These are phyloP conservation scores for Paradendryphiella salina DNA, from an alignment of 2,329 filamentous ascomycete species.

Conservation along the genomic window DNA sequence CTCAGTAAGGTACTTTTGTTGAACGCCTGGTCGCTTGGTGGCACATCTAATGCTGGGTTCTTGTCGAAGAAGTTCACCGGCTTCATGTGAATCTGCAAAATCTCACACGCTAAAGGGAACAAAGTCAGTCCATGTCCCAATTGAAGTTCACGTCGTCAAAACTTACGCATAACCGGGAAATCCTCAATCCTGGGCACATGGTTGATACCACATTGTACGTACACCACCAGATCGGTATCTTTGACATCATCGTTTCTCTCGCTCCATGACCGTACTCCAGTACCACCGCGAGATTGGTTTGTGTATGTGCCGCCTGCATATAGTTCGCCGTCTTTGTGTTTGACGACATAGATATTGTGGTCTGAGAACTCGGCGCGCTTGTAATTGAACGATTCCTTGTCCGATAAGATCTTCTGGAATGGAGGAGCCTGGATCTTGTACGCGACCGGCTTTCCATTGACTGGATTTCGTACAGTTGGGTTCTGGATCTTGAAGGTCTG, in stretches of 20 bases:
- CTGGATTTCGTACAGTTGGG: constrained; percentile 48
- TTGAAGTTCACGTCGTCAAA: too few species aligned
- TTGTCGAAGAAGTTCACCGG: constrained; percentile 63
- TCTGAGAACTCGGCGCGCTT: constrained; percentile 63
- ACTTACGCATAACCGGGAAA: constrained; percentile 30
- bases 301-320: constrained; percentile 64
- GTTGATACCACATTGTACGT: constrained; percentile 61
- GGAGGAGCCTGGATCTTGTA: constrained; percentile 56
- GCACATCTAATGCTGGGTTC: constrained; percentile 64
- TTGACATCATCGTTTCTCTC: constrained; percentile 58
- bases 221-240: constrained; percentile 61
- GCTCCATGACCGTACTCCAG: constrained; percentile 55
- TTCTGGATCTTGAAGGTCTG: constrained; percentile 57
- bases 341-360: constrained; percentile 62
- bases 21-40: constrained; percentile 55
- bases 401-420: constrained; percentile 57
- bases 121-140: too few species aligned
- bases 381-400: constrained; percentile 58
- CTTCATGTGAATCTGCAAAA: constrained; percentile 60
- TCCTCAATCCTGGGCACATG: constrained; percentile 58
- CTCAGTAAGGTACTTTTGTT: constrained; percentile 49
- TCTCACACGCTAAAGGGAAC: constrained; percentile 50
- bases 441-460: constrained; percentile 54
- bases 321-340: constrained; percentile 61
- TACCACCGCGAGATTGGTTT: constrained; percentile 60